Percentiles rank a stretch among this genome's conserved stretches.
These are phyloP conservation scores for Vigna angularis DNA, from an alignment of 306 rosid species.

Conservation along the genomic window DNA sequence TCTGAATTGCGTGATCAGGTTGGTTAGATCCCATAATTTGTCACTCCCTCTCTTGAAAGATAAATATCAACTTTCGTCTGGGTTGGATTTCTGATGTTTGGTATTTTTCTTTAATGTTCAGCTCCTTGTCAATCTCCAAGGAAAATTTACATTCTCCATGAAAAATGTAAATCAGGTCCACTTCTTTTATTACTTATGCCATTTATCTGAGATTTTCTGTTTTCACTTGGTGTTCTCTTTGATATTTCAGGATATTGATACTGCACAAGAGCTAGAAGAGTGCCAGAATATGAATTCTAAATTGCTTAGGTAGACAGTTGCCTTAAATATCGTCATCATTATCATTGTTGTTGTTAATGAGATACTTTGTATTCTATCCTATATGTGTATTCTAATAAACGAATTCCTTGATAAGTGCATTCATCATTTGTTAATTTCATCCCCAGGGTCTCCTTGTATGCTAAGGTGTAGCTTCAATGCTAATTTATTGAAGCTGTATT, in stretches of 20 bases:
- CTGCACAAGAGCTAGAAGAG: conserved; percentile 62
- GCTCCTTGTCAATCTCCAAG: conserved; percentile 66
- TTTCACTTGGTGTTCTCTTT: conserved; percentile 34
- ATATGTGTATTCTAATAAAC: neutral
- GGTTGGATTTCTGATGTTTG: conserved; percentile 43
- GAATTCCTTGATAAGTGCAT: conserved; percentile 2
- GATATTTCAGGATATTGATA: conserved; percentile 61
- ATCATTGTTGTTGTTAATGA: conserved; percentile 12
- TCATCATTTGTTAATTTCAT: neutral
- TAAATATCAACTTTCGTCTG: conserved; percentile 38
- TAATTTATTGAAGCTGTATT: conserved; percentile 17
- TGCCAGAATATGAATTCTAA: conserved; percentile 73
- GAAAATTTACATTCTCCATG: conserved; percentile 48
- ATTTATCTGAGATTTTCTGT: conserved; percentile 33
- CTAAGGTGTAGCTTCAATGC: conserved; percentile 28
- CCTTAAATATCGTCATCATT: conserved; percentile 21
- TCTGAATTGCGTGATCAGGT: conserved; percentile 88
- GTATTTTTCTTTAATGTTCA: conserved; percentile 48
- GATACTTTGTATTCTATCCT: conserved; percentile 30
- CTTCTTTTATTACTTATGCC: conserved; percentile 36
- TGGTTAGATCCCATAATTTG: conserved; percentile 26
- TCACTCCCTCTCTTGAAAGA: conserved; percentile 17
- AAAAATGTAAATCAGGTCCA: conserved; percentile 64
- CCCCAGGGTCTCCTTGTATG: neutral
- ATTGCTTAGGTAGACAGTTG: conserved; percentile 60